Evolutionary conservation across 2,329 filamentous ascomycete genomes (phyloP), one percentile per base, ranked within the genome.

Genomic region (Huntiella bhutanensis): DNA sequence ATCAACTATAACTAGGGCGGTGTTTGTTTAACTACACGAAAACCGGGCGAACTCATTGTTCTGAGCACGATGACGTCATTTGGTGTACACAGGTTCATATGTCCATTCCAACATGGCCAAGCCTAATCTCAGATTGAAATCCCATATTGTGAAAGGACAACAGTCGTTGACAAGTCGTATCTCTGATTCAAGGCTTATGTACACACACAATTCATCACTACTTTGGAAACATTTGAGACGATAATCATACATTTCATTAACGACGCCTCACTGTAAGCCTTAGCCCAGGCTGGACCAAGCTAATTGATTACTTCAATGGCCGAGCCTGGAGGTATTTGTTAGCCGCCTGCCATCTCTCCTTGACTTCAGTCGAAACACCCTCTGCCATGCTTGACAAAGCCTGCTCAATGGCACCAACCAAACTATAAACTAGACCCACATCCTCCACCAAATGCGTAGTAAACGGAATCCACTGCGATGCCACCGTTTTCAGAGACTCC

Each of bases 381-480:
- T 32, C 38, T 4, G 33, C 32, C 35, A 50, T 36, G 6, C 34
- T 41, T 17, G 34, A 40, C 41, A 80, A 60, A 37, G 74, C 75
- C 15, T 64, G 64, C 52, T 70, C 64, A 33, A 80, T 57, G 4
- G 73, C 72, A 47, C 68, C 64, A 52, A 79, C 70, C 55, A 80
- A 76, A 33, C 64, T 64, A 52, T 69, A 71, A 37, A 67, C 69
- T 17, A 73, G 65, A 7, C 69, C 65, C 17, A 80, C 61, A 56
- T 80, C 76, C 41, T 76, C 73, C n/a, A 60, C 59, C 51, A 78
- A 68, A 40, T 73, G 61, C 35, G 70, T 66, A 8, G 74, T 72
- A 53, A 66, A 71, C 1, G 76, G 75, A n/a, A 79, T 67, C 54
- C 66, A 75, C 11, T 59, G 65, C 43, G 56, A 57, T 2, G 70